Conservation (phyloP, 306 rosid genomes). For the Quercus parvula region DNA sequence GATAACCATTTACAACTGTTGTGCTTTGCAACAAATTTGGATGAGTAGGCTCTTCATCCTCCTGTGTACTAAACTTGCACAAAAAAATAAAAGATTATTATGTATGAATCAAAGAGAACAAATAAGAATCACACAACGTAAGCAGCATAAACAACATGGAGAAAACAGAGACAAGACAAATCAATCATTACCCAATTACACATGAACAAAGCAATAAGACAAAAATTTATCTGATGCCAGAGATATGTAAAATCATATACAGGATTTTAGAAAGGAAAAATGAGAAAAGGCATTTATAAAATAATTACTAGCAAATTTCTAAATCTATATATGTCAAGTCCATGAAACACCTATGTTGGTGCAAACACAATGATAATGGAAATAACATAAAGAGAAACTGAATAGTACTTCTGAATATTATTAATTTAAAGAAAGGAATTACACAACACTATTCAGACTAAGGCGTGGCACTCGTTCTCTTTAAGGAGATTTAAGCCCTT, state of each 20-base stretch:
- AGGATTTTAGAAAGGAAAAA: not conserved
- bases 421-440: too few species aligned
- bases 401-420: too few species aligned
- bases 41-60: constrained; percentile 86
- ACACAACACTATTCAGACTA: too few species aligned
- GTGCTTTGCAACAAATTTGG: constrained; percentile 77
- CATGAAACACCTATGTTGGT: not conserved
- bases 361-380: too few species aligned
- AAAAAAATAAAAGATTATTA: not conserved
- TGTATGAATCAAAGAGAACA: constrained; percentile 12
- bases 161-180: too few species aligned
- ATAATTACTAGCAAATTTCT: not conserved
- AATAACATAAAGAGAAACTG: too few species aligned
- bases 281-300: not conserved
- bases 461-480: too few species aligned
- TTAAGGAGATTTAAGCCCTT: too few species aligned
- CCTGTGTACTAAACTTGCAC: constrained; percentile 86
- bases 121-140: not conserved
- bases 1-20: constrained; percentile 85
- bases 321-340: not conserved
- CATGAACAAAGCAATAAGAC: not conserved
- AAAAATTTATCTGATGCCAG: not conserved
- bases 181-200: too few species aligned
- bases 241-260: not conserved
- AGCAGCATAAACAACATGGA: constrained; percentile 4